Conservation (phyloP, 768 basidiomycete genomes). For the Rhizopogon salebrosus region DNA sequence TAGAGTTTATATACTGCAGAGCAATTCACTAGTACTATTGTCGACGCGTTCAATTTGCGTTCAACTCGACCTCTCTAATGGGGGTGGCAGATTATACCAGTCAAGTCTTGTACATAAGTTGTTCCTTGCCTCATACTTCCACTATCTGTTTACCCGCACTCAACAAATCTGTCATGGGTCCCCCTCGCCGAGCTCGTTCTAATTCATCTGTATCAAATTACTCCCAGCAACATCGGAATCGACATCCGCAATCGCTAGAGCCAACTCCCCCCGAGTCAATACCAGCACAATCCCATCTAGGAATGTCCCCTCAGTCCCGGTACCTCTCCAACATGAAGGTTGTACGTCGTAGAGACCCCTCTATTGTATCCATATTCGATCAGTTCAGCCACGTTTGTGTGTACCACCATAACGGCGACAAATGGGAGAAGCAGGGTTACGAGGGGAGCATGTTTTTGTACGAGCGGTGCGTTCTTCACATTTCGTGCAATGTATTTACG, state of each 20-base stretch:
- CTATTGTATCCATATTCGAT: slow-evolving; percentile 77
- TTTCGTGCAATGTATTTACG: not conserved
- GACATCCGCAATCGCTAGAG: slow-evolving; percentile 3
- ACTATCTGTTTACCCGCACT: slow-evolving; percentile 1
- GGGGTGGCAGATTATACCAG: not conserved
- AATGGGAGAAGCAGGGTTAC: slow-evolving; percentile 79
- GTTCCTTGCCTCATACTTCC: slow-evolving; percentile 2
- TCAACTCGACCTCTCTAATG: slow-evolving; percentile 3
- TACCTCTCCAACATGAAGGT: slow-evolving; percentile 80
- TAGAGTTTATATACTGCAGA: not conserved
- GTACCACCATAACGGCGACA: slow-evolving; percentile 67
- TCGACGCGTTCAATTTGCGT: not conserved
- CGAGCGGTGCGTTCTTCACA: slow-evolving; percentile 54
- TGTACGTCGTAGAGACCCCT: slow-evolving; percentile 71
- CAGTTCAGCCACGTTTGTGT: slow-evolving; percentile 86
- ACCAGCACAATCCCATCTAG: slow-evolving; percentile 16
- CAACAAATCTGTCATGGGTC: slow-evolving; percentile 11
- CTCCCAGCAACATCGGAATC: not conserved
- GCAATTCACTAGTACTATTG: not conserved
- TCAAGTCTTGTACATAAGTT: not conserved
- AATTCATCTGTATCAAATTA: slow-evolving; percentile 20
- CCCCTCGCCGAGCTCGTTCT: slow-evolving; percentile 27
- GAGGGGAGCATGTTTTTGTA: slow-evolving; percentile 91
- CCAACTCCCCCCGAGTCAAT: slow-evolving; percentile 5
- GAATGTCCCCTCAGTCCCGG: slow-evolving; percentile 62